Conservation (phyloP, 78 protist species). For the Guillardia theta region DNA sequence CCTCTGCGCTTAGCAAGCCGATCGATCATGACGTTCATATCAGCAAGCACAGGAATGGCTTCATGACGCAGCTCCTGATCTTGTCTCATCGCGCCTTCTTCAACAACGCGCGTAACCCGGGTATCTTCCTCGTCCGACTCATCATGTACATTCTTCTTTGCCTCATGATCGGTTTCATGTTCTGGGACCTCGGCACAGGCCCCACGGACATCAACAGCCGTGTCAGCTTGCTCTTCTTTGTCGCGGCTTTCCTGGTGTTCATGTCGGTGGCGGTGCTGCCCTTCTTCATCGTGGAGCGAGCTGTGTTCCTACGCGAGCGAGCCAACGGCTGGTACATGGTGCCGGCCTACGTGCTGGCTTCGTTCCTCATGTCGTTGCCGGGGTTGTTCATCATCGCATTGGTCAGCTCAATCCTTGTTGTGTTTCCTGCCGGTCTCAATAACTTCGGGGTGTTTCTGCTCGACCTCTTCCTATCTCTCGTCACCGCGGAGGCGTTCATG, state of each 20-base stretch:
- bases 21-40: too few species aligned
- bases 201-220: background rate
- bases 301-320: background rate
- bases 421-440: background rate
- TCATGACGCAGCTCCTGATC: background rate
- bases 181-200: background rate
- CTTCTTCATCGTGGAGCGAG: slow-evolving; percentile 21
- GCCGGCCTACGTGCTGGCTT: background rate
- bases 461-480: background rate
- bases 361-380: background rate
- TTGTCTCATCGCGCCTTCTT: background rate
- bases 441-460: background rate
- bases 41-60: too few species aligned
- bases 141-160: background rate
- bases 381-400: background rate
- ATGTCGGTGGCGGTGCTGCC: slow-evolving; percentile 39
- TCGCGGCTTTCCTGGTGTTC: slow-evolving; percentile 20
- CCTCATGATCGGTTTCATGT: background rate
- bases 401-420: background rate
- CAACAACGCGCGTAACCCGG: background rate
- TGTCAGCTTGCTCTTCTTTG: background rate
- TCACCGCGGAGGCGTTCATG: background rate
- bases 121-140: background rate
- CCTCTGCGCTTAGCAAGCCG: too few species aligned
- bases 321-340: background rate